Evolutionary conservation across 176 grass and related monocot species (phyloP), one percentile per base, ranked within the genome.

Genomic region (Cenchrus fungigraminus): DNA sequence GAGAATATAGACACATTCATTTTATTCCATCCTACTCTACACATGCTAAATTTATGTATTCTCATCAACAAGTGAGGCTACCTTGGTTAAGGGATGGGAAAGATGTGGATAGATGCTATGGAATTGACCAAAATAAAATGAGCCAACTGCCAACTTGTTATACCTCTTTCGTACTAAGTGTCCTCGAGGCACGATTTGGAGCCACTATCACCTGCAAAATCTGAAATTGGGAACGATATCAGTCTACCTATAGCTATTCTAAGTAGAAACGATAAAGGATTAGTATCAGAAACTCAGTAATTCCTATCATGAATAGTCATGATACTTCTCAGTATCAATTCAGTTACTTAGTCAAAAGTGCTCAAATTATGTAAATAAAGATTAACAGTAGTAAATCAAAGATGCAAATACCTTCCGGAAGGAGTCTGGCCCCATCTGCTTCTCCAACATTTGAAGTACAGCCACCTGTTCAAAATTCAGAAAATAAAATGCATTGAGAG

Each of bases 401-500:
- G 28, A 92, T 63, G 51, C 37, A 74, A 53, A 82, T 85, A 49
- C 97, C 93, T 98, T 98, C 19, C 85, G 84, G 65, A 98, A 98
- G 75, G 89, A 89, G 68, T 98, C 93, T 71, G 97, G 97, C 0
- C 97, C 97, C 93, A 98, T 98, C 68, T 98, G 97, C 78, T 98
- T 98, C 88, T 98, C 97, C 86, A 98, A 82, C 94, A 95, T 98
- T 92, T 98, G 93, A 85, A 98, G 90, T 83, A 98, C 89, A 71
- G 97, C 86, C 47, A 95, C 88, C 97, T 98, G 87, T 85, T 86
- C 73, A 71, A 56, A 86, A 80, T 32, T 32, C 0, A 54, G 22
- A 83, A 78, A 47, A 87, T 15, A 73, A 71, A 77, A 79, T 8
- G 9, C 49, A 42, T 55, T 72, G 42, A 89, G 76, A 81, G 42